Base-by-base conservation (phyloP, 306 rosid genomes). In the Corylus americana region DNA sequence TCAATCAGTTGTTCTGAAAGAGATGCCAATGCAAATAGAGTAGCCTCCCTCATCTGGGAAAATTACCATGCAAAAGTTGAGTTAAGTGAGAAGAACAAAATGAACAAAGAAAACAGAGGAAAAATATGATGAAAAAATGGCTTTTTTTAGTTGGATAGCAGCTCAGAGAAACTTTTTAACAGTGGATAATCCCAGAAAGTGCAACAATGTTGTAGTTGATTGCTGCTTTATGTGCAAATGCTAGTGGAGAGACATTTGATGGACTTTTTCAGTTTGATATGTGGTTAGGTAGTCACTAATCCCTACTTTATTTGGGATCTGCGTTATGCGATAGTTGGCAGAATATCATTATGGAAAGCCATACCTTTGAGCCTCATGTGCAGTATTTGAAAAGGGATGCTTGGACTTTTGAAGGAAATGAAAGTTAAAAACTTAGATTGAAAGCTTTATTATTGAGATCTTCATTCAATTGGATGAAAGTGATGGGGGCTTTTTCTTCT, bases 1-100 rank as follows among this genome's bases (percentile, higher is more conserved):
- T 92, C 95, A 76, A 81, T 82, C 86, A 91, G 83, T 62, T 88
- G 94, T 55, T 94, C 98, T 39, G 97, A 90, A 80, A 92, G 84
- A 73, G 94, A 92, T 55, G 93, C 83, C 79, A 92, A 83, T 62
- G 97, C 91, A 85, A 84, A 92, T 63, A 94, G 89, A 49, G 90
- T 82, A 81, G 97, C 97, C 90, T 94, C 98, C 87, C 92, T 92
- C 55, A 86, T 85, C 98, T 94, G 97, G 86, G 91, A 78, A 81
- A 55, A 22, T 70, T 48, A 47, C 70, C 71, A 81, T 47, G 79
- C 55, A 79, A 61, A 74, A 67, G 16, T 16, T 39, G 53, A 71
- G 53, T 71, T 83, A 49, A 85, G 71, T 48, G 49, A 69, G 55
- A 50, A 13, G 35, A 57, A 22, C 17, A 62, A 48, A 48, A n/a